Conservation (phyloP, 2,329 filamentous ascomycete species). For the Aspergillus sp. region DNA sequence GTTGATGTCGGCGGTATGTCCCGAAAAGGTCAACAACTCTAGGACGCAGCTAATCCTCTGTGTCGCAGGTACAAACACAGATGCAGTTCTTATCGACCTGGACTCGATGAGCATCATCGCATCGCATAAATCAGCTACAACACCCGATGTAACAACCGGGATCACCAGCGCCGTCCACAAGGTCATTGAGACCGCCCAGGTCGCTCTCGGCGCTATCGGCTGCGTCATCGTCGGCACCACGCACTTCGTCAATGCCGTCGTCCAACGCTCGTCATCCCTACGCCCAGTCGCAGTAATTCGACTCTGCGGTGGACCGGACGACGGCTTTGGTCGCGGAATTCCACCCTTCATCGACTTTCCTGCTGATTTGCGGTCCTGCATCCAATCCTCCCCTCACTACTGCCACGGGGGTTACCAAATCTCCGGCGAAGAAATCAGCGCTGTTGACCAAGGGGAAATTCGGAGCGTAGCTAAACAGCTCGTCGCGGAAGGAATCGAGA, state of each 20-base stretch:
- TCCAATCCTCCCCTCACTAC: neutral
- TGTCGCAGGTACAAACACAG: conserved; percentile 38
- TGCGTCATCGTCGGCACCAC: conserved; percentile 55
- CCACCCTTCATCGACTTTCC: conserved; percentile 11
- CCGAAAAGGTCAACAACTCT: neutral
- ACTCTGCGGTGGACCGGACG: neutral
- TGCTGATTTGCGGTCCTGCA: neutral
- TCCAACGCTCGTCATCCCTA: conserved; percentile 20
- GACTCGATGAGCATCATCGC: conserved; percentile 27
- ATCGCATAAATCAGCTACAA: conserved; percentile 40
- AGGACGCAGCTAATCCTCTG: neutral
- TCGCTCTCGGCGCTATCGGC: conserved; percentile 34
- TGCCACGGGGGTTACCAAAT: conserved; percentile 12
- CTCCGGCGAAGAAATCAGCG: conserved; percentile 7
- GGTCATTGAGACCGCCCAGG: conserved; percentile 8
- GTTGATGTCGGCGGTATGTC: conserved; percentile 21
- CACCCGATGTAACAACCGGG: conserved; percentile 43
- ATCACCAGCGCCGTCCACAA: conserved; percentile 40
- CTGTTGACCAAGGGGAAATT: conserved; percentile 3
- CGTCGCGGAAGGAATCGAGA: neutral
- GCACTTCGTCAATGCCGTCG: conserved; percentile 53
- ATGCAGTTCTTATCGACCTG: conserved; percentile 31
- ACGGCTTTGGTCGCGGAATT: conserved; percentile 8
- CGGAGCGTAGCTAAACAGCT: neutral
- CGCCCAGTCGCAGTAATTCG: neutral